Evolutionary conservation across 305 asterid genomes (phyloP).

Genomic region (Fraxinus ornus): DNA sequence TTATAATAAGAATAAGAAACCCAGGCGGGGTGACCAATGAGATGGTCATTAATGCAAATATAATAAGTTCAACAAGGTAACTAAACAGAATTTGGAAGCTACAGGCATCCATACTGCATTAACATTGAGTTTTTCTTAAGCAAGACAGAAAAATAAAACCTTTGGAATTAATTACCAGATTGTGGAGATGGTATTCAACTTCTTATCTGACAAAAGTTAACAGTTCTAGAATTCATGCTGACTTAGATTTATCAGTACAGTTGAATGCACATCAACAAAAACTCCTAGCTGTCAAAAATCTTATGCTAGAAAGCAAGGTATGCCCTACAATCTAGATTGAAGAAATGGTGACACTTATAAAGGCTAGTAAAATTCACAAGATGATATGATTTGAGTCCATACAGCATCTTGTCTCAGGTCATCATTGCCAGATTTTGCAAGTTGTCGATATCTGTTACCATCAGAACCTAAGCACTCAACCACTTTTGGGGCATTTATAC

Average conservation of each 20-base stretch:
- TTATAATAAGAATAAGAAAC: constrained; percentile 2
- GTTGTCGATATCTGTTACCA: constrained; percentile 85
- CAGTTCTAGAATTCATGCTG: constrained; percentile 15
- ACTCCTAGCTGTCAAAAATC: constrained; percentile 9
- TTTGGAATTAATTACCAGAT: constrained; percentile 6
- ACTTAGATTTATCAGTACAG: neutral
- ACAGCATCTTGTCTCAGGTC: constrained; percentile 99
- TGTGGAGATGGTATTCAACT: constrained; percentile 4
- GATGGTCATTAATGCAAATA: constrained; percentile 7
- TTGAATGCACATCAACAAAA: constrained; percentile 9
- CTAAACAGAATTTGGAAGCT: constrained; percentile 10
- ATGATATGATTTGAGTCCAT: constrained; percentile 36
- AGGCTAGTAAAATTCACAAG: constrained; percentile 20
- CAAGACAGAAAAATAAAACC: constrained; percentile 15
- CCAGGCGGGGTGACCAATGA: constrained; percentile 5
- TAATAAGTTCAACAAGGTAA: constrained; percentile 10
- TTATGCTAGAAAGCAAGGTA: constrained; percentile 13
- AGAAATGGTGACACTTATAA: constrained; percentile 13
- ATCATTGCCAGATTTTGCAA: constrained; percentile 99
- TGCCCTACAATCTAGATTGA: constrained; percentile 12
- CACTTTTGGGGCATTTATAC: constrained; percentile 97
- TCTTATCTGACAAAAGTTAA: neutral
- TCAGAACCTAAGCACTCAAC: constrained; percentile 97
- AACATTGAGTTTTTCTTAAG: neutral
- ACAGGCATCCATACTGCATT: neutral